These are phyloP conservation scores for Hordeum marinum DNA, from an alignment of 176 grass and related monocot genomes.

Conservation along the genomic window DNA sequence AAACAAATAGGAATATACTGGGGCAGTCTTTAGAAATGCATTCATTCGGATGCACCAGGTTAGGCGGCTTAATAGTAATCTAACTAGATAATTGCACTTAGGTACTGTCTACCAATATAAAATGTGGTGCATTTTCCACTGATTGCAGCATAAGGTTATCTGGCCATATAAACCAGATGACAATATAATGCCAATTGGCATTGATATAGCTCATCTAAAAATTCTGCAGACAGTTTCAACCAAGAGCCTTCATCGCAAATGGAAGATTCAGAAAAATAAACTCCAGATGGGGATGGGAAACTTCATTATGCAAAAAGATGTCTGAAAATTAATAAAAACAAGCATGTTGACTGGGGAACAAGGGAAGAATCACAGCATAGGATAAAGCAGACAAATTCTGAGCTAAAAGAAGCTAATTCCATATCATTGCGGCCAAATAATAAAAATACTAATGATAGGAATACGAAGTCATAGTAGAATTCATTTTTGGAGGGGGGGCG, in stretches of 20 bases:
- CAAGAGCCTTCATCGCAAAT: background rate
- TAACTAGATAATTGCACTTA: background rate
- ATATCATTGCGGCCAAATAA: background rate
- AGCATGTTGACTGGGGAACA: background rate
- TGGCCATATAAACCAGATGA: background rate
- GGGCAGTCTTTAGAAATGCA: background rate
- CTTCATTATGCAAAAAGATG: background rate
- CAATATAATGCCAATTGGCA: background rate
- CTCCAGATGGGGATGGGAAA: background rate
- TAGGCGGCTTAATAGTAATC: background rate
- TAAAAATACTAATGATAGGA: background rate
- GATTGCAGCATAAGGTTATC: background rate
- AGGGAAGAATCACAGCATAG: background rate
- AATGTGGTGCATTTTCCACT: background rate
- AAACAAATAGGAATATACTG: background rate
- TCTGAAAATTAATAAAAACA: background rate
- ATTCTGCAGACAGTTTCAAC: background rate
- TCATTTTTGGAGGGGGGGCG: background rate
- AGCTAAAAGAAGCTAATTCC: constrained; percentile 17
- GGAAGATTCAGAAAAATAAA: constrained; percentile 5
- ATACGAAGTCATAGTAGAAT: background rate
- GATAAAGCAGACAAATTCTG: background rate
- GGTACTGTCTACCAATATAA: background rate
- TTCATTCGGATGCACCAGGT: background rate
- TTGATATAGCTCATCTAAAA: background rate